A percentile compares a stretch with the other conserved stretches of the same genome.
Evolutionary conservation across 495 filamentous ascomycete species (phyloP).

Genomic region (Lasiosphaeria ovina): DNA sequence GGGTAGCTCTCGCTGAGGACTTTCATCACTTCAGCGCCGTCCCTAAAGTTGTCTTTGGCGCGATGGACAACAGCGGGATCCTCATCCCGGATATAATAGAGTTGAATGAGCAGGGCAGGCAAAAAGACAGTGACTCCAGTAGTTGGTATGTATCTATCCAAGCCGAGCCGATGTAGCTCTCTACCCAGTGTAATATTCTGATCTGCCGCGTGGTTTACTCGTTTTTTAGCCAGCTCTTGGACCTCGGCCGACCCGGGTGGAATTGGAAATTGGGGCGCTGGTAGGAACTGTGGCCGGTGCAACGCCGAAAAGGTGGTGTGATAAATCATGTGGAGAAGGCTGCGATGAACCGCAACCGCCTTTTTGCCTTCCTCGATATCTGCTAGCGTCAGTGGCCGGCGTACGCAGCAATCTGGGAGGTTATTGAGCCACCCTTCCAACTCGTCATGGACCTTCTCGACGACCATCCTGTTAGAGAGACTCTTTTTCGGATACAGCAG

Average conservation of each 20-base stretch:
- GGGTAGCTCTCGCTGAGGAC: slow-evolving; percentile 80
- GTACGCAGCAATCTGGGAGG: slow-evolving; percentile 66
- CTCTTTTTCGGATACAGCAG: slow-evolving; percentile 88
- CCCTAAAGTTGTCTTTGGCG: slow-evolving; percentile 72
- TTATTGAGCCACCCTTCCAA: slow-evolving; percentile 68
- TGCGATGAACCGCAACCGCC: slow-evolving; percentile 67
- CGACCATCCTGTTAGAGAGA: slow-evolving; percentile 69
- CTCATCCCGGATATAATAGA: slow-evolving; percentile 82
- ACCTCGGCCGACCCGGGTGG: slow-evolving; percentile 55
- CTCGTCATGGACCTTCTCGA: slow-evolving; percentile 69
- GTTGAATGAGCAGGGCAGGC: slow-evolving; percentile 86
- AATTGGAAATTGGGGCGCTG: slow-evolving; percentile 60
- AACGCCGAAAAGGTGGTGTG: slow-evolving; percentile 83
- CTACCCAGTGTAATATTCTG: slow-evolving; percentile 79
- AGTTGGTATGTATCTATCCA: slow-evolving; percentile 78
- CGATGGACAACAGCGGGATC: slow-evolving; percentile 55
- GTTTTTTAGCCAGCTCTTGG: slow-evolving; percentile 74
- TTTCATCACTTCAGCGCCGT: slow-evolving; percentile 83
- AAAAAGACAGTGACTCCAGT: slow-evolving; percentile 86
- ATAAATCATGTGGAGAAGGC: slow-evolving; percentile 84
- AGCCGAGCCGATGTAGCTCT: slow-evolving; percentile 62
- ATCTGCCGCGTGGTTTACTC: slow-evolving; percentile 73
- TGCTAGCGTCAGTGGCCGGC: slow-evolving; percentile 47
- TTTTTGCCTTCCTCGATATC: slow-evolving; percentile 43
- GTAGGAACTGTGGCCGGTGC: slow-evolving; percentile 82